Base-by-base conservation (phyloP, 129 eudicot genomes). In the Lactuca sativa region DNA sequence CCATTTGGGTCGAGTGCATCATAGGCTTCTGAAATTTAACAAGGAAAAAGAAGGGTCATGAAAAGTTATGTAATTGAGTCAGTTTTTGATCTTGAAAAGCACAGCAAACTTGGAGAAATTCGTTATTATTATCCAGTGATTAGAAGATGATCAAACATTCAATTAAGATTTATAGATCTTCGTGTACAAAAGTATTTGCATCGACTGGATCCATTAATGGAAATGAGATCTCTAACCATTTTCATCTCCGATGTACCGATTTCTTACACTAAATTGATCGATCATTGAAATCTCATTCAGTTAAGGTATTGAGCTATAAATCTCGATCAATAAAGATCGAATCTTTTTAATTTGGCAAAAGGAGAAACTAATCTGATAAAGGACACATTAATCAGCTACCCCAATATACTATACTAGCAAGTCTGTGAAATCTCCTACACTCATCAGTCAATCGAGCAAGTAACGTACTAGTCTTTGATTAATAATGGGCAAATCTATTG, bases 1-100 rank as follows among this genome's bases (percentile, higher is more conserved):
- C 98, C 98, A 73, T 78, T 89, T 30, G 98, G 96, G 61, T 92
- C 95, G 44, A 86, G 95, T 55, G 95, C 83, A 85, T 89, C 98
- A 80, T 89, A 89, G 7, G 98, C 98, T 70, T 86, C 98, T 89
- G 98, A 32, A 67, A 67, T 43, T 67, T 32, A 40, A 67, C 66
- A 76, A 69, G 31, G 12, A 66, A 11, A 74, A 16, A 5, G 7
- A 70, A 31, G 55, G 62, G 7, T 66, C 57, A 65, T 38, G 11
- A 4, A 55, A 40, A 32, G 14, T 66, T 59, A 38, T 16, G 59
- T 15, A 30, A 7, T 32, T 59, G 52, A 53, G 54, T 72, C 67
- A 70, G 59, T 44, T 34, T n/a, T 17, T 12, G 11, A 41, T 31
- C 34, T 41, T 14, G 13, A 47, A 25, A 0, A 25, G 30, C 30